phyloP scores from a whole-genome alignment of 2,329 filamentous ascomycete genomes.

The Alternaria brassicae region DNA sequence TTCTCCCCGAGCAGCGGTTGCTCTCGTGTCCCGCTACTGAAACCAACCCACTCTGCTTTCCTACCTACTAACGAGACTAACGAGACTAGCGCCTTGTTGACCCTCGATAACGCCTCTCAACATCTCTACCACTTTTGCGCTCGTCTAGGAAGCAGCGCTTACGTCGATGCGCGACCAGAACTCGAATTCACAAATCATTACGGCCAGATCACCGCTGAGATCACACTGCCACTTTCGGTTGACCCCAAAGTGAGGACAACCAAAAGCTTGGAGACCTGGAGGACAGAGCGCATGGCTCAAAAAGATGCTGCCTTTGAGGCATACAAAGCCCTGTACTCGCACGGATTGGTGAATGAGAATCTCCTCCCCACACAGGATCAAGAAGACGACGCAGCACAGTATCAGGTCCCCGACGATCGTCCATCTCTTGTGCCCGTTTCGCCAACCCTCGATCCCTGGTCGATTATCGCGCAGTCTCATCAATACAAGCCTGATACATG shows the following conservation, averaged over 20 bases:
- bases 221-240: conserved; percentile 75
- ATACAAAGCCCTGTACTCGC: conserved; percentile 73
- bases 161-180: conserved; percentile 70
- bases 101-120: conserved; percentile 73
- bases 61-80: conserved; percentile 1
- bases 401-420: conserved; percentile 33
- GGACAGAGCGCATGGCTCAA: conserved; percentile 72
- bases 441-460: conserved; percentile 44
- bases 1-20: background rate
- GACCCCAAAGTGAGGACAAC: conserved; percentile 66
- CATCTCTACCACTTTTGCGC: conserved; percentile 85
- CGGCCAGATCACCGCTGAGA: conserved; percentile 60
- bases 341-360: conserved; percentile 76
- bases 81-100: conserved; percentile 66
- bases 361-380: conserved; percentile 67
- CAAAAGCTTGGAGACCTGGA: conserved; percentile 66
- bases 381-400: conserved; percentile 26
- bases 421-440: conserved; percentile 37
- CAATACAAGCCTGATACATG: conserved; percentile 23
- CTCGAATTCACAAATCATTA: conserved; percentile 63
- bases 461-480: conserved; percentile 21
- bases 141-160: conserved; percentile 64
- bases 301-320: conserved; percentile 87
- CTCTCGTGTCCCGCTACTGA: background rate
- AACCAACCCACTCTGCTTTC: background rate